Evolutionary conservation across 2,329 filamentous ascomycete species (phyloP).

Genomic region (Hortaea sp.): DNA sequence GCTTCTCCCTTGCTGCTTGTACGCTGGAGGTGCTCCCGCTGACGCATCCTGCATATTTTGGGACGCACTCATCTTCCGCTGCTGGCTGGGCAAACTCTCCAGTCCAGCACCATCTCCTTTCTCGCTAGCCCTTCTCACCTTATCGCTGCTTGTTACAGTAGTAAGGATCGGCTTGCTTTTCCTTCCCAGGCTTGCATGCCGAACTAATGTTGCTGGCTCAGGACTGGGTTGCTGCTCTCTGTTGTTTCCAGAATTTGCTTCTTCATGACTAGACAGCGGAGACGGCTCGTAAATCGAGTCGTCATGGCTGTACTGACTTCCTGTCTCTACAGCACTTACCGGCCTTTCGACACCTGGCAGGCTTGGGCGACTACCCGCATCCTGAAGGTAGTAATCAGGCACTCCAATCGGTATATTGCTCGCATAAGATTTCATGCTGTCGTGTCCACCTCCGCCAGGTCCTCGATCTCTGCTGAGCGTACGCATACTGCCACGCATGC

Average conservation of each 20-base stretch:
- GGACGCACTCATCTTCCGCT: background rate
- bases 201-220: conserved; percentile 24
- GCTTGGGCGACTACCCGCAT: conserved; percentile 14
- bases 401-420: conserved; percentile 38
- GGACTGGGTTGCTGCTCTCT: conserved; percentile 6
- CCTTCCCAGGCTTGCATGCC: conserved; percentile 40
- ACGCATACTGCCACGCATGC: conserved; percentile 20
- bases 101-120: conserved; percentile 3
- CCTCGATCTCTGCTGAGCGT: conserved; percentile 9
- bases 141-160: conserved; percentile 36
- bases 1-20: background rate
- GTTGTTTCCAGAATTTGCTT: background rate
- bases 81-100: conserved; percentile 12
- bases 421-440: conserved; percentile 32
- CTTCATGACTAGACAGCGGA: background rate
- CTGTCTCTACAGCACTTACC: background rate
- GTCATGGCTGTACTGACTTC: background rate
- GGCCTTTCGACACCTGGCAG: conserved; percentile 6
- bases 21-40: background rate
- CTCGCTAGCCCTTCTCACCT: conserved; percentile 9
- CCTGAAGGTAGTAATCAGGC: conserved; percentile 31
- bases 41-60: background rate
- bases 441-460: conserved; percentile 12
- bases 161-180: conserved; percentile 38
- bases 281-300: background rate